Evolutionary conservation across 2,329 filamentous ascomycete species (phyloP).

Genomic region (Talaromyces rugulosus): DNA sequence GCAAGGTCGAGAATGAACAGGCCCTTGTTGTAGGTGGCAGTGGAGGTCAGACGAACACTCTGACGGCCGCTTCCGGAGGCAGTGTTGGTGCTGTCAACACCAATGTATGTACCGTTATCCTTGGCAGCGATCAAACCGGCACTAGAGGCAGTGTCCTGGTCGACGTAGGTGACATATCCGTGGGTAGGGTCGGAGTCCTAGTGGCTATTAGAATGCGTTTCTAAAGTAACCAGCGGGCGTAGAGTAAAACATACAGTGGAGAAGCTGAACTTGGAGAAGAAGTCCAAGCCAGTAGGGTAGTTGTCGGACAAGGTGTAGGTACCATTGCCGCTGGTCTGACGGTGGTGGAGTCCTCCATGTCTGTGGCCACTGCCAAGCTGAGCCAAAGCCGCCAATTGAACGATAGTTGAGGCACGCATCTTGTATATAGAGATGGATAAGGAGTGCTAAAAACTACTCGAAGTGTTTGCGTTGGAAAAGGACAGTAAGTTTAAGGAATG

Average conservation of each 20-base stretch:
- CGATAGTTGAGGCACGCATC: constrained; percentile 27
- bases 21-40: constrained; percentile 59
- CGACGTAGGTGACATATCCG: constrained; percentile 69
- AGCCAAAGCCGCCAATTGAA: constrained; percentile 27
- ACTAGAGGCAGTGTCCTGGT: constrained; percentile 54
- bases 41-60: constrained; percentile 68
- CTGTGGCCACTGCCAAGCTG: constrained; percentile 24
- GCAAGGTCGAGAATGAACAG: constrained; percentile 68
- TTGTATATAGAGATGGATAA: constrained; percentile 6
- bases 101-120: constrained; percentile 57
- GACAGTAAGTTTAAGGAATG: constrained; percentile 7
- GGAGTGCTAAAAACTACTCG: background rate
- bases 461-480: background rate
- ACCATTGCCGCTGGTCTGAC: constrained; percentile 12
- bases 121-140: constrained; percentile 56
- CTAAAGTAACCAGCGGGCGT: background rate
- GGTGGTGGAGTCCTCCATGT: constrained; percentile 12
- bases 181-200: constrained; percentile 62
- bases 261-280: constrained; percentile 52
- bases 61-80: constrained; percentile 58
- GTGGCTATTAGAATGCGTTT: background rate
- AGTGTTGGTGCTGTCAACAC: constrained; percentile 60
- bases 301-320: constrained; percentile 44
- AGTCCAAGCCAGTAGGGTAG: constrained; percentile 41
- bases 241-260: constrained; percentile 37